Base-by-base conservation (phyloP, 495 filamentous ascomycete genomes). In the Penicillium lividum region DNA sequence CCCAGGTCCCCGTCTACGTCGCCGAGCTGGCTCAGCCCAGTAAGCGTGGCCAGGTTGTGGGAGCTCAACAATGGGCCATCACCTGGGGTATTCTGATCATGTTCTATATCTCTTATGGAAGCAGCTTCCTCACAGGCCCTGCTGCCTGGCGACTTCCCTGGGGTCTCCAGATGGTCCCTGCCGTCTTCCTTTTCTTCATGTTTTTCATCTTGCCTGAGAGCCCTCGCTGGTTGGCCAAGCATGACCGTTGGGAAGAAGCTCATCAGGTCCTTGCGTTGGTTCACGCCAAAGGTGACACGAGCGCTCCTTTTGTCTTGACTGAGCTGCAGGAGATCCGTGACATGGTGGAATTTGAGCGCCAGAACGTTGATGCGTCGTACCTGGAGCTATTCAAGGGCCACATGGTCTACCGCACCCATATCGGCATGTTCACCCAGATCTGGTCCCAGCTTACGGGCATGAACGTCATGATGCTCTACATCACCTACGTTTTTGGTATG, bases 401-500 rank as follows among this genome's bases (percentile, higher is more conserved):
- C 42, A 92, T 92, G 88, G 75, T 91, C 66, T 90, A 90, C 72
- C 83, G 88, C 11, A 89, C 88, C 30, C 77, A 84, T 53, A 84
- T 91, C 61, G 89, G 90, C 51, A 63, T 93, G 45, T 91, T 91
- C 63, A 89, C 85, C 0, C 90, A 93, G 68, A 88, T 94, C 67
- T 93, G 90, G 90, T 86, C 85, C 29, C 90, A 94, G 65, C 76
- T 93, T 18, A 90, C 88, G 0, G 90, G 90, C 13, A 91, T 91
- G 86, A 93, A 92, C 66, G 88, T 91, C 11, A 92, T 92, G 88
- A 91, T 91, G 84, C 83, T 84, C 5, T 74, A 84, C 57, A 80
- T 82, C 45, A 79, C 73, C 22, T 90, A 91, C 49, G 79, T 90
- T 60, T 90, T 89, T 61, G 82, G 84, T 25, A 90, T 89, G 87